A percentile compares a stretch with the other conserved stretches of the same genome.
These are phyloP conservation scores for Phytophthora cryptogea DNA, from an alignment of 352 stramenopile genomes.

Conservation along the genomic window DNA sequence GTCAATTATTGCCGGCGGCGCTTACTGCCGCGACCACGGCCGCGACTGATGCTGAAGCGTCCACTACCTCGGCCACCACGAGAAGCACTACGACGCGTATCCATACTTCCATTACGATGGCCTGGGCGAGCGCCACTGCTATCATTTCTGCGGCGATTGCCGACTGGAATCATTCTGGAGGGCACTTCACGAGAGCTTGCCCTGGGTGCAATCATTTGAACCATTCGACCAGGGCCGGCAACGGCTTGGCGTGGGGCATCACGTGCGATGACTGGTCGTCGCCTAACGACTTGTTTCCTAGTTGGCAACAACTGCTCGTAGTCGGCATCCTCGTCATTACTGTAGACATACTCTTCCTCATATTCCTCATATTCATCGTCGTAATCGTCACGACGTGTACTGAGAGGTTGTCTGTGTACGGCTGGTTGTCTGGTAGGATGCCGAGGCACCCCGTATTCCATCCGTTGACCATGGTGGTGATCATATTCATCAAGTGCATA, in stretches of 20 bases:
- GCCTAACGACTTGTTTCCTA: slow-evolving; percentile 25
- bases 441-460: slow-evolving; percentile 13
- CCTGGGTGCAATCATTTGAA: slow-evolving; percentile 32
- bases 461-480: slow-evolving; percentile 7
- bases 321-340: slow-evolving; percentile 8
- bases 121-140: background rate
- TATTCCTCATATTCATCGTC: slow-evolving; percentile 10
- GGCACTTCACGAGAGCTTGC: slow-evolving; percentile 13
- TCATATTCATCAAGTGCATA: slow-evolving; percentile 14
- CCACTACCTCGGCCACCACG: slow-evolving; percentile 13
- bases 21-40: slow-evolving; percentile 27
- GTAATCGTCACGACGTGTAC: slow-evolving; percentile 13
- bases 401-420: slow-evolving; percentile 17
- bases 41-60: slow-evolving; percentile 9
- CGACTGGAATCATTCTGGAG: slow-evolving; percentile 3
- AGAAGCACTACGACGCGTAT: slow-evolving; percentile 6
- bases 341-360: slow-evolving; percentile 19
- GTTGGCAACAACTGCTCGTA: slow-evolving; percentile 13
- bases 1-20: slow-evolving; percentile 24
- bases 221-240: slow-evolving; percentile 23
- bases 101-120: slow-evolving; percentile 3
- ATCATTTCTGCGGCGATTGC: slow-evolving; percentile 11
- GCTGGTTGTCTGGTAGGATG: slow-evolving; percentile 9
- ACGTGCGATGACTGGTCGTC: slow-evolving; percentile 9
- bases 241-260: slow-evolving; percentile 1